phyloP scores from a whole-genome alignment of 805 yeast genomes.

The Ogataea nakhonphanomensis region DNA sequence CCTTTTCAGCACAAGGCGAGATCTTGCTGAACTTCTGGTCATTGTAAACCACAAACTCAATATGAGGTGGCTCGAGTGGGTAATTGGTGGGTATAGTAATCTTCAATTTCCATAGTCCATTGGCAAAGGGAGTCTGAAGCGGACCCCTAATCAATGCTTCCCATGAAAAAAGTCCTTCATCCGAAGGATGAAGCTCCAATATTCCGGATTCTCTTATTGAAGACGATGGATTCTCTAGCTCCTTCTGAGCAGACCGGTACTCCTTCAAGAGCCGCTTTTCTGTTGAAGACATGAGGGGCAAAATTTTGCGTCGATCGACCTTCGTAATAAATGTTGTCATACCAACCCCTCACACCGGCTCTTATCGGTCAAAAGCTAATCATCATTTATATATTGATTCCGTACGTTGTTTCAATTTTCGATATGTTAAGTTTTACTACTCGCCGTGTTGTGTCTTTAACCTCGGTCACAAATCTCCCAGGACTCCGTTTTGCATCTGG shows the following conservation, averaged over 20 bases:
- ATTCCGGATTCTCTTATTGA: slow-evolving; percentile 33
- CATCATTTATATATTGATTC: slow-evolving; percentile 3
- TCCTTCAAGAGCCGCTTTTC: slow-evolving; percentile 38
- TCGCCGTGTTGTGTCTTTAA: no score
- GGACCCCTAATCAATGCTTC: slow-evolving; percentile 50
- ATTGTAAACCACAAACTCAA: slow-evolving; percentile 37
- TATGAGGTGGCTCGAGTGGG: slow-evolving; percentile 58
- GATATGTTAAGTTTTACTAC: slow-evolving; percentile 4
- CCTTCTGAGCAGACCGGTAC: slow-evolving; percentile 30
- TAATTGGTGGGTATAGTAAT: slow-evolving; percentile 46
- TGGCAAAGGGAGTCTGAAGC: slow-evolving; percentile 46
- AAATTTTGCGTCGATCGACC: slow-evolving; percentile 7
- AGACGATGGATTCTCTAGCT: slow-evolving; percentile 20
- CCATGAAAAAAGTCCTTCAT: slow-evolving; percentile 47
- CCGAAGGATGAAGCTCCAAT: slow-evolving; percentile 40
- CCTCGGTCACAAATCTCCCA: no score
- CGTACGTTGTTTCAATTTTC: not conserved
- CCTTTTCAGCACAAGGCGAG: slow-evolving; percentile 1
- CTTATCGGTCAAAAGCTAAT: slow-evolving; percentile 10
- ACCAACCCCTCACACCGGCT: slow-evolving; percentile 7
- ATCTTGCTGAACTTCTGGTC: slow-evolving; percentile 13
- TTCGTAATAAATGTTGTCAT: not conserved
- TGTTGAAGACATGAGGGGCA: slow-evolving; percentile 19
- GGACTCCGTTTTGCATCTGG: not conserved
- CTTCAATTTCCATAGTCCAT: slow-evolving; percentile 48